Conservation (phyloP, 176 grass and related monocot species). For the Aechmea fasciata region DNA sequence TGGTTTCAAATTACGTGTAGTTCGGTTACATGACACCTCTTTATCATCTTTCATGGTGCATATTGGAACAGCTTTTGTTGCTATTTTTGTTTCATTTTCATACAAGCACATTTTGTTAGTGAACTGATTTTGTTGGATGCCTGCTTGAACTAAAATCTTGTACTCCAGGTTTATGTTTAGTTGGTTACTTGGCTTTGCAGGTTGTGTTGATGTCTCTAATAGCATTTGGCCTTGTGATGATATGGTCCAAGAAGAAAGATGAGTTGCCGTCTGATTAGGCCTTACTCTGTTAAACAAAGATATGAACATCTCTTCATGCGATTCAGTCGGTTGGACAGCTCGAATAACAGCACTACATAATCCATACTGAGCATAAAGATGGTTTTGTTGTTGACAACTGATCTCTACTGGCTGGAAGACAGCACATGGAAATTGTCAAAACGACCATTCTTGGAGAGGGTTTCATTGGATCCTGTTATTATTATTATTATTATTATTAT, state of each 20-base stretch:
- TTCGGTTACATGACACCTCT: too few relatives aligned
- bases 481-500: too few relatives aligned
- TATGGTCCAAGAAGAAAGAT: conserved; percentile 68
- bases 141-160: too few relatives aligned
- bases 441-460: too few relatives aligned
- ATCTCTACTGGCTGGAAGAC: neutral
- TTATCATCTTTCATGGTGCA: too few relatives aligned
- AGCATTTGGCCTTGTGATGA: conserved; percentile 87
- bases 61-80: too few relatives aligned
- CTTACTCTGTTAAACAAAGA: neutral
- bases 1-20: neutral
- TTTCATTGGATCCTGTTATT: too few relatives aligned
- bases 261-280: neutral
- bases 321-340: neutral
- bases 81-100: too few relatives aligned
- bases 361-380: neutral
- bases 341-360: neutral
- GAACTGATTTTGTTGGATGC: conserved; percentile 7
- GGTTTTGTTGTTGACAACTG: neutral
- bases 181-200: conserved; percentile 24
- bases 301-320: neutral
- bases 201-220: conserved; percentile 98
- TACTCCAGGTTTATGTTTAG: too few relatives aligned
- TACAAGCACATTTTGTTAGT: neutral
- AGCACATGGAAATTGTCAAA: neutral